Evolutionary conservation across 192 early-diverging fungal species (phyloP).

Genomic region (Helicostylum pulchrum): DNA sequence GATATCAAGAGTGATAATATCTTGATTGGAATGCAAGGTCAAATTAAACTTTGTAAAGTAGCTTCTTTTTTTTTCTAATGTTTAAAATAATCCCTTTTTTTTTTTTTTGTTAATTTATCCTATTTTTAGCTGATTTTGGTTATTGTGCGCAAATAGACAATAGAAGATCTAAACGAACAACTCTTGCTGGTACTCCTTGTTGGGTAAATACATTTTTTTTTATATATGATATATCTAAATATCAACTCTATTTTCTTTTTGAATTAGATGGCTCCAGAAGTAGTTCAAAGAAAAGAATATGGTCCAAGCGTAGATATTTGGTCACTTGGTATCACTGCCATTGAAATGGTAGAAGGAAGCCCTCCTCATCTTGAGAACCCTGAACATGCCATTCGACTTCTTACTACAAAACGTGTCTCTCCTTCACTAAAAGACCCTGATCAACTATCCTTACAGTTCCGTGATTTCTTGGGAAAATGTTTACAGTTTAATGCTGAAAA

Average conservation of each 20-base stretch:
- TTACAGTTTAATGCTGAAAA: slow-evolving; percentile 81
- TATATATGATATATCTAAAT: neutral
- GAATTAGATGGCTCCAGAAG: slow-evolving; percentile 85
- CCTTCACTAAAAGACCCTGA: slow-evolving; percentile 87
- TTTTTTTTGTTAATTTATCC: neutral
- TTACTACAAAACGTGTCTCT: slow-evolving; percentile 81
- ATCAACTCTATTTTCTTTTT: neutral
- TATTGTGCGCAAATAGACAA: slow-evolving; percentile 77
- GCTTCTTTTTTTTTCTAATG: too few relatives aligned
- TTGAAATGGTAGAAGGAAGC: slow-evolving; percentile 95
- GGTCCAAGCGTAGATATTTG: slow-evolving; percentile 90
- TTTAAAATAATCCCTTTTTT: neutral
- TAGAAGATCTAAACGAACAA: slow-evolving; percentile 63
- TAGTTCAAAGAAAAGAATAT: slow-evolving; percentile 87
- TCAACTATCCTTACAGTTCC: slow-evolving; percentile 64
- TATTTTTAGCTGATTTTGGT: slow-evolving; percentile 74
- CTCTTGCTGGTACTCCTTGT: slow-evolving; percentile 86
- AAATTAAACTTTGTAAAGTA: slow-evolving; percentile 67
- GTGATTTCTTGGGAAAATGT: slow-evolving; percentile 75
- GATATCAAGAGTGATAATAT: slow-evolving; percentile 90
- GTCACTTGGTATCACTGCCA: slow-evolving; percentile 97
- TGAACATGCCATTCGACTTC: slow-evolving; percentile 73
- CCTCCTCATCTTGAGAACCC: slow-evolving; percentile 92
- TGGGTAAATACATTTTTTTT: slow-evolving; percentile 48
- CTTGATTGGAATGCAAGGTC: slow-evolving; percentile 58